Percentiles rank a stretch among this genome's conserved stretches.
These are phyloP conservation scores for Vitis hybrid DNA, from an alignment of 177 flowering plant genomes.

Conservation along the genomic window DNA sequence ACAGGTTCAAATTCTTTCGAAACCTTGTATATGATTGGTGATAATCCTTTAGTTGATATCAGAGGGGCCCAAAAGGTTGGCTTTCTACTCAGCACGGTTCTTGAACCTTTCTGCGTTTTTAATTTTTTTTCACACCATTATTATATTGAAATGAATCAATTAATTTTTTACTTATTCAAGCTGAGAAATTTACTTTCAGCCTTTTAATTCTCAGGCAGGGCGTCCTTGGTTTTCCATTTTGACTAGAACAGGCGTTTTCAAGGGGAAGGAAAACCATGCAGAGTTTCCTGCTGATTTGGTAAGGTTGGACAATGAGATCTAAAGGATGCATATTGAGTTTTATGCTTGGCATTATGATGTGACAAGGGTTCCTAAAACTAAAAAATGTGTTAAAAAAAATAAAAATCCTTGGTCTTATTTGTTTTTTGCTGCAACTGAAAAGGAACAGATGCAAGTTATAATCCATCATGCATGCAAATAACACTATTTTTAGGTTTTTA, in stretches of 20 bases:
- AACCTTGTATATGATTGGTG: conserved; percentile 40
- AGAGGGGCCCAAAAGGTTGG: conserved; percentile 35
- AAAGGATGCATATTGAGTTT: background rate
- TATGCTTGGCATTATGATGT: background rate
- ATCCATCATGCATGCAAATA: background rate
- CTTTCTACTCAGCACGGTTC: background rate
- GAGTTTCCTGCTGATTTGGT: conserved; percentile 37
- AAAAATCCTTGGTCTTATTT: background rate
- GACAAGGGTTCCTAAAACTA: background rate
- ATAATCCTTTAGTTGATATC: conserved; percentile 36
- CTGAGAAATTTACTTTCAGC: too few relatives aligned
- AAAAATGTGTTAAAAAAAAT: background rate
- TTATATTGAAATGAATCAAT: too few relatives aligned
- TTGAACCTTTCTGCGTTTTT: background rate
- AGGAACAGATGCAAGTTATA: background rate
- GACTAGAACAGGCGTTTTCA: conserved; percentile 41
- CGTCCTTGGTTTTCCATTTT: conserved; percentile 43
- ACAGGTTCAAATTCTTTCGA: conserved; percentile 13
- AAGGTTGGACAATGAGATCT: conserved; percentile 1
- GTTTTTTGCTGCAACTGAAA: background rate
- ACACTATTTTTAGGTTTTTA: background rate
- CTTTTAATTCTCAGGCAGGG: conserved; percentile 26
- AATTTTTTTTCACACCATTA: too few relatives aligned
- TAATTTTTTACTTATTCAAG: too few relatives aligned
- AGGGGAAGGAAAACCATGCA: conserved; percentile 23